Evolutionary conservation across 2,329 filamentous ascomycete species (phyloP), one percentile per base, ranked within the genome.

Genomic region (Pyrenophora graminea): DNA sequence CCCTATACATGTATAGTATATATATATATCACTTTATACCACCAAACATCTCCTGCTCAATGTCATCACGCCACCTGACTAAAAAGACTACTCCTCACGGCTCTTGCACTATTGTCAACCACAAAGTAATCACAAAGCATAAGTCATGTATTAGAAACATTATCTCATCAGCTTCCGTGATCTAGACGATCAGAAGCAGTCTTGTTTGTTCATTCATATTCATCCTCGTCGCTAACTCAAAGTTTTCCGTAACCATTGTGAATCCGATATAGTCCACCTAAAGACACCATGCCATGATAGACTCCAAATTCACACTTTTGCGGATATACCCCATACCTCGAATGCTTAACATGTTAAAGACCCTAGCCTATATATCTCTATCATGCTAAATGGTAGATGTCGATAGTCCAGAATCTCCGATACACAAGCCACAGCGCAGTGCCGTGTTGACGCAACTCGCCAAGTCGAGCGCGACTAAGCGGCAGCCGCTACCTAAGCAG

Each of bases 241-340:
- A 59, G 47, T 61, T 59, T 63, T 61, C 58, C 53, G 54, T 58
- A 52, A 53, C 39, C 51, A 55, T 61, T 34, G 48, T 36, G 45
- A 65, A 62, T 47, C 52, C 55, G 54, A 52, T 18, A 56, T 59
- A 55, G 56, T 61, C 61, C 61, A 65, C 64, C 65, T 63, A 67
- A 67, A 59, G 58, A 62, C 61, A 68, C 56, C 59, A 53, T 45
- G 61, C 59, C 64, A 15, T 56, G 45, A 62, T 56, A 61, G 62
- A 70, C 63, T 67, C 64, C 63, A 57, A 54, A 64, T 63, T 58
- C 58, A 18, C 42, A 68, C 66, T 69, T 69, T 68, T 69, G 61
- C 66, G 45, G 56, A 54, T 38, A 56, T 48, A 59, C 53, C 54
- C 47, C 46, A 55, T 56, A 62, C 62, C 55, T 62, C 46, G 56